Evolutionary conservation across 345 rosid species (phyloP), one percentile per base, ranked within the genome.

Genomic region (Eucalyptus pauciflora): DNA sequence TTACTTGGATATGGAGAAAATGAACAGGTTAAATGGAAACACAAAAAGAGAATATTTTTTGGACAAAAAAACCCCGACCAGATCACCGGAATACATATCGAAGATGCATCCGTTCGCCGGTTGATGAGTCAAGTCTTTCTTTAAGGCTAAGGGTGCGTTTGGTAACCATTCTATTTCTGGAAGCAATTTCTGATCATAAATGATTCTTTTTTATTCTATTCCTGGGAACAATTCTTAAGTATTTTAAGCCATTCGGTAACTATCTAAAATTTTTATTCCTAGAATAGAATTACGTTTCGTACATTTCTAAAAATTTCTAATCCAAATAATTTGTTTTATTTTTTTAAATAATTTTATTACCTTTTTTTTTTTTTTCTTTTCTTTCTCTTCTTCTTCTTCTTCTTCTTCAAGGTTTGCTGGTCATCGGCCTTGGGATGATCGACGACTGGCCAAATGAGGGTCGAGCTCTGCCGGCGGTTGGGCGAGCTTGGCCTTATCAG

Each of bases 211-310:
- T 0, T 0, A 52, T 18, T 52, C 0, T 52, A 52, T 52, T 52
- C 24, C 2, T 0, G 0, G 0, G 10, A 52, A 52, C 50, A 46
- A 49, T 52, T 18, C 24, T 18, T 18, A 52, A 52, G 24, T 52
- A 52, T 52, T 52, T 52, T 52, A 18, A 52, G 10, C 1, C 10
- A 1, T 52, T 52, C 18, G 4, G 10, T 52, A 52, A 18, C 2
- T 1, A 0, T 52, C 0, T 0, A 52, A 52, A 7, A 7, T 52
- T 52, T 52, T 52, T 0, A 52, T 52, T 52, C 2, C 0, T 0
- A 0, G 0, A 52, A 52, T 52, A 52, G 0, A 52, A 52, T 52
- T 52, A 4, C 1, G 24, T 52, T 52, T 52, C 0, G 4, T 52
- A 52, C 56, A 1, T 0, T 52, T 52, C 0, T 18, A 0, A 52